Base-by-base conservation (phyloP, 305 asterid genomes). In the Fraxinus floribunda region DNA sequence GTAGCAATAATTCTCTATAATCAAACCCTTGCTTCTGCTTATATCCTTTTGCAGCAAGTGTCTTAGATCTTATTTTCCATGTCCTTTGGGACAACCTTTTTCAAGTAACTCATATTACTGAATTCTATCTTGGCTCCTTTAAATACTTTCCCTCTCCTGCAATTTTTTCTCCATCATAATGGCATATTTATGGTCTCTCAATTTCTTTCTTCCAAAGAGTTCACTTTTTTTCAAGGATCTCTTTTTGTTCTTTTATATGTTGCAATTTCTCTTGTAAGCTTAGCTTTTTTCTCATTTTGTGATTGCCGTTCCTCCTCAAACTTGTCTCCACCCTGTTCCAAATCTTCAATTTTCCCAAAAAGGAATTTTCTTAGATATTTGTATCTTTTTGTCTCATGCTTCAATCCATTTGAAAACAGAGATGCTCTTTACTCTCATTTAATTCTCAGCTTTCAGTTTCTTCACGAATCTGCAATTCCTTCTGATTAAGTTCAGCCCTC, bases 381-480 rank as follows among this genome's bases (percentile, higher is more conserved):
- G 74, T 57, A 78, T 39, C 26, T 57, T 38, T 55, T 5, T 55
- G 34, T 52, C 46, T 78, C 81, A 64, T 78, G 73, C 41, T 52
- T 52, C 81, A 78, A 64, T 55, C 81, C 41, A n/a, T 49, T 16
- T 78, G 80, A 22, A 78, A 57, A 24, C 32, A 20, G 46, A 78
- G 9, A 30, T 78, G 52, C 68, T 52, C 74, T 30, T 18, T 20
- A 35, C 7, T n/a, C 64, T 46, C 64, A 52, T 60, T 26, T 32
- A 15, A 57, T 24, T 57, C 49, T 29, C 4, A 78, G 55, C 81
- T n/a, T 55, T 78, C 74, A 30, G 20, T 16, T 57, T 78, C 52
- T 24, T 57, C 73, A n/a, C 8, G 18, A 78, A 57, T 34, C 73
- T 16, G 74, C 46, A 57, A 26, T 32, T 52, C 81, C 74, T 49